phyloP scores from a whole-genome alignment of 805 yeast genomes.

The Kuraishia floccosa region DNA sequence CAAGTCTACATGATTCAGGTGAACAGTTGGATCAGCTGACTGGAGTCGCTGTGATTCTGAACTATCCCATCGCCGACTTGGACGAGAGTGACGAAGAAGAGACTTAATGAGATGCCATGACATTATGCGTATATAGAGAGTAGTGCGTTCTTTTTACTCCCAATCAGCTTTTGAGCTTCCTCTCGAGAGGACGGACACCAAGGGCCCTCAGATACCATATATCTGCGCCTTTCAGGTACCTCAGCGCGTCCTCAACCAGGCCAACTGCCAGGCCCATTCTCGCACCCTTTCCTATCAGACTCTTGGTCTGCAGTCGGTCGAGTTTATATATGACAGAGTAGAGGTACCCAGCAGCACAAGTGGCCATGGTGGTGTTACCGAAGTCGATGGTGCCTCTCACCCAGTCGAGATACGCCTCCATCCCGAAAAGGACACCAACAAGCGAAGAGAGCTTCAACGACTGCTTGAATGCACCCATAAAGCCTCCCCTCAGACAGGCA shows the following conservation, averaged over 20 bases:
- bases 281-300: slow-evolving; percentile 38
- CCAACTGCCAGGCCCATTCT: slow-evolving; percentile 53
- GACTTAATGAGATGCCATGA: no score
- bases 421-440: slow-evolving; percentile 38
- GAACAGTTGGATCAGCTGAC: slow-evolving; percentile 81
- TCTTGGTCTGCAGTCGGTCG: slow-evolving; percentile 27
- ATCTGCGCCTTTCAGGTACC: slow-evolving; percentile 45
- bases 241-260: slow-evolving; percentile 50
- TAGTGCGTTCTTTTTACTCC: no score
- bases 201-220: slow-evolving; percentile 47
- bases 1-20: slow-evolving; percentile 83
- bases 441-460: slow-evolving; percentile 29
- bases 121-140: no score
- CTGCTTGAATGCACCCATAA: slow-evolving; percentile 31
- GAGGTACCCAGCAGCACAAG: slow-evolving; percentile 35
- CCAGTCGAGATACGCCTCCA: slow-evolving; percentile 53
- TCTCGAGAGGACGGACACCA: no score
- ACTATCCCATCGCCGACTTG: slow-evolving; percentile 72
- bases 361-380: slow-evolving; percentile 49
- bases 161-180: no score
- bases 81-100: slow-evolving; percentile 41
- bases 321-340: slow-evolving; percentile 37
- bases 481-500: slow-evolving; percentile 49
- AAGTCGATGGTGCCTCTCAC: slow-evolving; percentile 45
- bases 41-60: slow-evolving; percentile 81